These are phyloP conservation scores for Triglochin maritima DNA, from an alignment of 106 monocot genomes.

Conservation along the genomic window DNA sequence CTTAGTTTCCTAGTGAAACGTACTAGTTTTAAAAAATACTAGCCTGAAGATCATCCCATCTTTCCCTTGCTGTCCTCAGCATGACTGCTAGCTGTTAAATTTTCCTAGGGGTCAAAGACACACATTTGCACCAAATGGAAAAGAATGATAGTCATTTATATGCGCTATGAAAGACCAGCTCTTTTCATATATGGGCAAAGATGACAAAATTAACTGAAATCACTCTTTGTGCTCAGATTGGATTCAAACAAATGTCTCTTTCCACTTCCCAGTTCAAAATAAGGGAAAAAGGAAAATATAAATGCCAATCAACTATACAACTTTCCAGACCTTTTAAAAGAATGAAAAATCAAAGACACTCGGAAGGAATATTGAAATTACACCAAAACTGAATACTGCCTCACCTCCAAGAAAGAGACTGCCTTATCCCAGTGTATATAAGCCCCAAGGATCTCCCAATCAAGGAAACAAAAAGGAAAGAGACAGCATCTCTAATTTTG, in stretches of 20 bases:
- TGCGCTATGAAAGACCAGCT: neutral
- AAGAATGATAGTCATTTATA: no score
- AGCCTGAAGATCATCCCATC: no score
- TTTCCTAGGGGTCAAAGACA: no score
- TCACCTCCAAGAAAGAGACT: slow-evolving; percentile 77
- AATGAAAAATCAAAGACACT: neutral
- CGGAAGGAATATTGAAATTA: neutral
- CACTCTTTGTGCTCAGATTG: neutral
- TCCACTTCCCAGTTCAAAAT: neutral
- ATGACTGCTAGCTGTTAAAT: no score
- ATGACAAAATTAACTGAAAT: neutral
- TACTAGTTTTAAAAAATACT: no score
- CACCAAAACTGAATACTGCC: neutral
- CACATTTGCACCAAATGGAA: no score
- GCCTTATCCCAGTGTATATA: slow-evolving; percentile 77
- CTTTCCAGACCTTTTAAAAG: neutral
- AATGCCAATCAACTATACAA: neutral
- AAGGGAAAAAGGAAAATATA: neutral
- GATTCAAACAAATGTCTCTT: neutral
- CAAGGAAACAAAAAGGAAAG: slow-evolving; percentile 66
- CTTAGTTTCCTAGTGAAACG: no score
- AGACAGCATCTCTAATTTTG: slow-evolving; percentile 54
- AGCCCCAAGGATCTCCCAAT: slow-evolving; percentile 92
- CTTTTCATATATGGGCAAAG: neutral
- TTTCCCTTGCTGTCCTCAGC: no score